Evolutionary conservation across 2,329 filamentous ascomycete species (phyloP), one percentile per base, ranked within the genome.

Genomic region (Calonectria pseudoturangicola): DNA sequence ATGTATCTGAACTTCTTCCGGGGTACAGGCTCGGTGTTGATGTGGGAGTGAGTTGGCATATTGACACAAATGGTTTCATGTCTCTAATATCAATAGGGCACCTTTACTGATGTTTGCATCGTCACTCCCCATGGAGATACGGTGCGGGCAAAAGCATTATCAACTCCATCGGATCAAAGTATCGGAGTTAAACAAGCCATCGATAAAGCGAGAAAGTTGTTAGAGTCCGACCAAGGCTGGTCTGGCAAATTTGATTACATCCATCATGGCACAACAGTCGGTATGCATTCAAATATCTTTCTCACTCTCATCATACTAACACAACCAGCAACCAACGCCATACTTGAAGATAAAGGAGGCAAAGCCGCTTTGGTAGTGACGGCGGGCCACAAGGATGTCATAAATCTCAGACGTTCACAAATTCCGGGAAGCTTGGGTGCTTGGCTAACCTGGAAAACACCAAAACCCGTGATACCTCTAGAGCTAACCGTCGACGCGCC

Each of bases 61-160:
- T 13, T 10, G 10, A 9, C 33, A 3, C 33, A 36, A 9, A 36
- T 36, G 30, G 3, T 10, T 36, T 36, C 12, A 36, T 36, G 10
- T 36, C 33, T 43, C 41, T 43, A 10, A 43, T 15, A 43, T 43
- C 4, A n/a, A 6, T 2, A 56, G 51, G 51, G 51, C 10, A 56
- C 51, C 6, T 56, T 56, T 56, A 56, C 51, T 2, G 51, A 56
- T 39, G 51, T 56, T n/a, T 56, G 51, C n/a, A 28, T 56, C 10
- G 30, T 56, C 16, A 56, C 51, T 21, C 51, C 51, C 13, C 30
- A 56, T 36, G 51, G 51, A 8, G n/a, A 28, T 33, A 36, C 33
- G 30, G 51, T 56, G 28, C 51, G 33, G 10, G 51, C 51, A 4
- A 56, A 56, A 15, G 33, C 51, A n/a, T 33, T 33, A 25, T 56